Evolutionary conservation across 345 rosid genomes (phyloP).

Genomic region (Euphorbia lathyris): DNA sequence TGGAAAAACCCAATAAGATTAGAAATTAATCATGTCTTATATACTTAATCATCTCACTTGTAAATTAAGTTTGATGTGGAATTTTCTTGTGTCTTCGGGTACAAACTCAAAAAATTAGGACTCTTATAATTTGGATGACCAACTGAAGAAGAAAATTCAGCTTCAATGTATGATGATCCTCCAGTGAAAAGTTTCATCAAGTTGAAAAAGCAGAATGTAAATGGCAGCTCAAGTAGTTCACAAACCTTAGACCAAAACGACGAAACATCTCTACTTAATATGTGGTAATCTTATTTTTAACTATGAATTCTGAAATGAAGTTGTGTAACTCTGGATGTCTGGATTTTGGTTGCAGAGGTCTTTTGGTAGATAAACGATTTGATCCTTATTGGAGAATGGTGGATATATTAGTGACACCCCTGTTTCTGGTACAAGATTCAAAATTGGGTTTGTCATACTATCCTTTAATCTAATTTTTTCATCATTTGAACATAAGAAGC

Average conservation of each 20-base stretch:
- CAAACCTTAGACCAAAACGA: constrained; percentile 34
- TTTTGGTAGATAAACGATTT: constrained; percentile 75
- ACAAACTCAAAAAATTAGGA: constrained; percentile 11
- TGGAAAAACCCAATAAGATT: constrained; percentile 52
- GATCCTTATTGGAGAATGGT: constrained; percentile 90
- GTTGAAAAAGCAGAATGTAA: constrained; percentile 20
- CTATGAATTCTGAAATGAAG: neutral
- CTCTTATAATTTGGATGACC: constrained; percentile 17
- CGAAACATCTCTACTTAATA: constrained; percentile 65
- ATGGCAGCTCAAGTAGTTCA: constrained; percentile 20
- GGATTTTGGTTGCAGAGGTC: constrained; percentile 44
- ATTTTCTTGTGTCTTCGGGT: constrained; percentile 28
- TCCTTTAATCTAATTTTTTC: neutral
- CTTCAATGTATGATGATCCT: constrained; percentile 23
- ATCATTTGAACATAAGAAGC: neutral
- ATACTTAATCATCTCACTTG: neutral
- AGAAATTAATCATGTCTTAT: neutral
- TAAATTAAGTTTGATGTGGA: neutral
- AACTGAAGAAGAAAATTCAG: constrained; percentile 22
- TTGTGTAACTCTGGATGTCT: neutral
- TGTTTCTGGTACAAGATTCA: constrained; percentile 99
- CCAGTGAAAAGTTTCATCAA: constrained; percentile 18
- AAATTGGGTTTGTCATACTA: constrained; percentile 66
- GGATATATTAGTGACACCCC: constrained; percentile 94
- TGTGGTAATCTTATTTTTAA: constrained; percentile 25